Percentiles rank a stretch among this genome's conserved stretches.
Evolutionary conservation across 2,329 filamentous ascomycete species (phyloP).

Genomic region (Apiospora phragmitis): DNA sequence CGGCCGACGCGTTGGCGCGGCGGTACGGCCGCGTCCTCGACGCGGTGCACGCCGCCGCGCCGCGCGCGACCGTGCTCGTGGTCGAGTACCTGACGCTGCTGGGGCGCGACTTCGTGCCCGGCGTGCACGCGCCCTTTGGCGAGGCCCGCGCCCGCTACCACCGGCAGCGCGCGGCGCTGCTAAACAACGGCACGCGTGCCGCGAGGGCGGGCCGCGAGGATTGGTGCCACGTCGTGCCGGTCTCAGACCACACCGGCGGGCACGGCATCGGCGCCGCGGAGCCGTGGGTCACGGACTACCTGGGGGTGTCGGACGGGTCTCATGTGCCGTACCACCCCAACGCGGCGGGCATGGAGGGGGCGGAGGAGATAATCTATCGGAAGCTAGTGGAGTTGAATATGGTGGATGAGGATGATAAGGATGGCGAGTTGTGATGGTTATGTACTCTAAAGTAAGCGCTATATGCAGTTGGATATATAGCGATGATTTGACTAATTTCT

Average conservation of each 20-base stretch:
- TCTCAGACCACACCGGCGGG: conserved; percentile 24
- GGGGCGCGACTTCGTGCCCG: conserved; percentile 26
- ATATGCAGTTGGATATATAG: neutral
- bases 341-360: conserved; percentile 30
- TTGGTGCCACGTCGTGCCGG: conserved; percentile 28
- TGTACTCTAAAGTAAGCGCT: no score
- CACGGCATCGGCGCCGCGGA: conserved; percentile 29
- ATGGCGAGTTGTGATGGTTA: neutral
- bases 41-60: conserved; percentile 36
- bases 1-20: conserved; percentile 23
- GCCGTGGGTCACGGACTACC: conserved; percentile 33
- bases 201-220: conserved; percentile 24
- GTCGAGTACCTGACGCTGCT: conserved; percentile 38
- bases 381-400: conserved; percentile 26
- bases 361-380: conserved; percentile 24
- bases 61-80: conserved; percentile 42
- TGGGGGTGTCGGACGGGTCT: conserved; percentile 24
- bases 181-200: conserved; percentile 26
- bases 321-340: conserved; percentile 30
- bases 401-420: conserved; percentile 18
- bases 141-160: conserved; percentile 28
- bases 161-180: conserved; percentile 19
- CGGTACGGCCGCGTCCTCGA: conserved; percentile 28
- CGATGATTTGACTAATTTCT: neutral
- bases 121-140: conserved; percentile 28